These are phyloP conservation scores for Lagenaria siceraria DNA, from an alignment of 306 rosid genomes.

Conservation along the genomic window DNA sequence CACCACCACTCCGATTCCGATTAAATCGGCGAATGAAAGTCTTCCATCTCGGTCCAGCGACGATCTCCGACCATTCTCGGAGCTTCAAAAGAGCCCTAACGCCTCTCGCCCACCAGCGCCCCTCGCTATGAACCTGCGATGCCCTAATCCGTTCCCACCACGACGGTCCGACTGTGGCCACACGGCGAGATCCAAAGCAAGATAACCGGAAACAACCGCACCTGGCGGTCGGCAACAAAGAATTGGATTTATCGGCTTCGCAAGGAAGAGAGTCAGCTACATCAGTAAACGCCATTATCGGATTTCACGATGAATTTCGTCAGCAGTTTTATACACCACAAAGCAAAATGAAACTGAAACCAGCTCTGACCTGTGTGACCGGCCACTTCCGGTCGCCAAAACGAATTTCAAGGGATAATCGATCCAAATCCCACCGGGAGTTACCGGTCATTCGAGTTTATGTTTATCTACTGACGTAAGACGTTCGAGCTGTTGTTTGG, in stretches of 20 bases:
- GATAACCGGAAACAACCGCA: constrained; percentile 57
- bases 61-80: constrained; percentile 85
- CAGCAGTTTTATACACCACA: neutral
- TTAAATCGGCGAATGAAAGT: constrained; percentile 74
- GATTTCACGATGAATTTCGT: neutral
- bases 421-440: neutral
- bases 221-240: constrained; percentile 20
- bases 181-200: constrained; percentile 32
- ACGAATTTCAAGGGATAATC: neutral
- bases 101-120: constrained; percentile 64
- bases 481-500: neutral
- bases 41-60: constrained; percentile 95
- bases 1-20: constrained; percentile 28
- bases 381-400: neutral
- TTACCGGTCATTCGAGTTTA: neutral
- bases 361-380: neutral
- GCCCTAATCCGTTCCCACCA: constrained; percentile 70
- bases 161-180: constrained; percentile 16
- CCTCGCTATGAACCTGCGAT: constrained; percentile 14
- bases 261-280: constrained; percentile 29
- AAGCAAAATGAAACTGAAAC: neutral
- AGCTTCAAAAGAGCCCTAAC: constrained; percentile 45
- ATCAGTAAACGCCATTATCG: constrained; percentile 16
- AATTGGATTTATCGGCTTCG: constrained; percentile 19
- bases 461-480: neutral